These are phyloP conservation scores for Funneliformis geosporum DNA, from an alignment of 192 early-diverging fungal species.

Conservation along the genomic window DNA sequence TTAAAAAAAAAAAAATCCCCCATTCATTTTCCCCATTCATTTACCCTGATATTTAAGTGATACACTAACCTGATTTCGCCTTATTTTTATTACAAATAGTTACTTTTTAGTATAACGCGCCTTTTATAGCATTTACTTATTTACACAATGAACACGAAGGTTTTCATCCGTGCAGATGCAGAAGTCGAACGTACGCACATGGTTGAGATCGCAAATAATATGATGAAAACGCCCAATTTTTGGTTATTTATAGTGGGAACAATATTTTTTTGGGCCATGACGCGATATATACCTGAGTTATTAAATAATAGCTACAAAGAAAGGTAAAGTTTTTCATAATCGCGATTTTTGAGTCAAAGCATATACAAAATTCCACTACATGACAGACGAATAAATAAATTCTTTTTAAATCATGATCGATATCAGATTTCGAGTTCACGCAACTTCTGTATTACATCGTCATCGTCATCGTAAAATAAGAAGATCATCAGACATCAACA, in stretches of 20 bases:
- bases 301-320: neutral
- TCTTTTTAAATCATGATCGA: no score
- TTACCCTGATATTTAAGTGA: neutral
- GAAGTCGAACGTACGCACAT: neutral
- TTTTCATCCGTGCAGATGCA: neutral
- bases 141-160: neutral
- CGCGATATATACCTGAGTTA: neutral
- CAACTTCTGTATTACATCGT: neutral
- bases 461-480: neutral
- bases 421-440: neutral
- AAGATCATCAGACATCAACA: neutral
- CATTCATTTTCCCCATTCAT: no score
- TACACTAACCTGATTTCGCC: no score
- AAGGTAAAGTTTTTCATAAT: neutral
- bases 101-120: neutral
- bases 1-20: neutral
- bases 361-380: no score
- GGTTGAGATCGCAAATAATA: neutral
- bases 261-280: neutral
- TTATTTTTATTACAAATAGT: no score
- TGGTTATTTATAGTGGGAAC: neutral
- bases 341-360: no score
- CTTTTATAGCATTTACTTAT: neutral
- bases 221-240: neutral
- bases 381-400: no score